Evolutionary conservation across 148 eudicot species (phyloP), one percentile per base, ranked within the genome.

Genomic region (Vaccinium darrowii): DNA sequence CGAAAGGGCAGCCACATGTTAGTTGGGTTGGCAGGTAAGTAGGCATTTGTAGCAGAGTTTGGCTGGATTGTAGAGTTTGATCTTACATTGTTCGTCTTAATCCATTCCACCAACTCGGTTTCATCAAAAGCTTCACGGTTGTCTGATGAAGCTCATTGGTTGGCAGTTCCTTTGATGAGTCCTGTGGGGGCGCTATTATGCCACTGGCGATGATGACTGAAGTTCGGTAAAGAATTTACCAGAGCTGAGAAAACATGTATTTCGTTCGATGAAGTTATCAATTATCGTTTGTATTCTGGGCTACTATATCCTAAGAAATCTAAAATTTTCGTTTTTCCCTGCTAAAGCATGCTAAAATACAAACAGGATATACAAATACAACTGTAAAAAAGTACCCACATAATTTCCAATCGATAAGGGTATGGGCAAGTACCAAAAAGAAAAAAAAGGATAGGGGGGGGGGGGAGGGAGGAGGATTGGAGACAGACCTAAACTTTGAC

Each of bases 41-140:
- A 91, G 98, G 99, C 98, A 90, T 88, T 51, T 78, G 67, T 50
- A 87, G 88, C 96, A 77, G 92, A 93, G 98, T 89, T 82, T 80
- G 90, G 87, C 79, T 69, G 90, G 92, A 80, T 69, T 81, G 43
- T 79, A 81, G 76, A 7, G 51, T 83, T 60, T 76, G 43, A 73
- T 63, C 63, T 43, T 33, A 14, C 9, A 73, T 57, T 23, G 36
- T 52, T 51, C 53, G 30, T 78, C 60, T 86, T 47, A 73, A 71
- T 52, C 89, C 74, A 50, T 85, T 86, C 65, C 87, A 83, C 86
- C 39, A 60, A 82, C 94, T 92, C 91, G 89, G 97, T 89, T 86
- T 43, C 63, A 53, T n/a, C 33, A 60, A 30, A 82, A 86, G 92
- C 93, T 89, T 87, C 90, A 80, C 72, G 58, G 78, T 14, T 74